A percentile compares a stretch with the other conserved stretches of the same genome.
These are phyloP conservation scores for Cordia subcordata DNA, from an alignment of 257 asterid species.

Conservation along the genomic window DNA sequence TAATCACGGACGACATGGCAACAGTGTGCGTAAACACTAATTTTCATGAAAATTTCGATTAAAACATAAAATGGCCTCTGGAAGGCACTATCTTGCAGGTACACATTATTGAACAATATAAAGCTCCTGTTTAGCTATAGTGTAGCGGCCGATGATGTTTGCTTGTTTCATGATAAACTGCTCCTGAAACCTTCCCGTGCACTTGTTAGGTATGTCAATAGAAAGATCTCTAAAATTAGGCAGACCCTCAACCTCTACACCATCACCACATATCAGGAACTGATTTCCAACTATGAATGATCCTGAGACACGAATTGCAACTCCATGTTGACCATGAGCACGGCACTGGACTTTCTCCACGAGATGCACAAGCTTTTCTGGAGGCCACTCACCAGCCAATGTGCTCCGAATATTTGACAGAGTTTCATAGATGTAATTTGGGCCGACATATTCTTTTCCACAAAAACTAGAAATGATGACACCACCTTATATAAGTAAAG, in stretches of 20 bases:
- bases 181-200: slow-evolving; percentile 87
- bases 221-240: slow-evolving; percentile 76
- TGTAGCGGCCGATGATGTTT: slow-evolving; percentile 55
- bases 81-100: neutral
- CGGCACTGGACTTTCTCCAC: slow-evolving; percentile 97
- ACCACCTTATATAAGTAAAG: slow-evolving; percentile 13
- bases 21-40: too few species aligned
- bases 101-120: slow-evolving; percentile 40
- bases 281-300: slow-evolving; percentile 87
- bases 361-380: slow-evolving; percentile 90
- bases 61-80: too few species aligned
- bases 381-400: slow-evolving; percentile 91
- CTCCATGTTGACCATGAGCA: slow-evolving; percentile 56
- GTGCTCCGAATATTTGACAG: slow-evolving; percentile 69
- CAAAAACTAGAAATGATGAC: slow-evolving; percentile 50
- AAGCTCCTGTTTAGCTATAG: slow-evolving; percentile 82
- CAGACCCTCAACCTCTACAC: slow-evolving; percentile 83
- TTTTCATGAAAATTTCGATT: too few species aligned
- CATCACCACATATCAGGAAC: slow-evolving; percentile 95
- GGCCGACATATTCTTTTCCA: slow-evolving; percentile 66
- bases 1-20: too few species aligned
- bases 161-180: slow-evolving; percentile 63
- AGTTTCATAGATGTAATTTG: slow-evolving; percentile 43
- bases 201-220: slow-evolving; percentile 64
- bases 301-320: slow-evolving; percentile 82